phyloP scores from a whole-genome alignment of 352 stramenopile genomes.

The Phytopythium boreale region DNA sequence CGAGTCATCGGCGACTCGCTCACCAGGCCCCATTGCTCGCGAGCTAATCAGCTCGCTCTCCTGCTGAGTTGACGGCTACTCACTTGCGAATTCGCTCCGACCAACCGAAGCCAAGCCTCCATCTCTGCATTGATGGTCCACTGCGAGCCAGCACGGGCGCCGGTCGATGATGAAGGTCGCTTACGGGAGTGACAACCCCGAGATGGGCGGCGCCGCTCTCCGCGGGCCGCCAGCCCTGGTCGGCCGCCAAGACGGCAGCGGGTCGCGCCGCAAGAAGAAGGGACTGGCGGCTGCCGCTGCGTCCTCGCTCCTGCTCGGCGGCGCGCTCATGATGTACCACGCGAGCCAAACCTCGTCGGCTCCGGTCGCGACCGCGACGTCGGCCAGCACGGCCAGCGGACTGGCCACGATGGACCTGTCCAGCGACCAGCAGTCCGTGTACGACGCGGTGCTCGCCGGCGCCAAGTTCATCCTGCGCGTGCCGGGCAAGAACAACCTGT shows the following conservation, averaged over 20 bases:
- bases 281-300: neutral
- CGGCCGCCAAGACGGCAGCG: neutral
- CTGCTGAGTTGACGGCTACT: too few species aligned
- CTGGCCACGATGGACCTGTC: neutral
- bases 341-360: neutral
- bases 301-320: conserved; percentile 3
- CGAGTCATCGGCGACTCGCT: too few species aligned
- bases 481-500: conserved; percentile 23
- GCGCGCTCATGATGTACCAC: neutral
- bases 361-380: neutral
- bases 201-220: neutral
- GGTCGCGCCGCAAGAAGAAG: neutral
- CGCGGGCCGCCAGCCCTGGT: neutral
- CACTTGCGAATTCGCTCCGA: neutral
- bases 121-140: too few species aligned
- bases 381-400: neutral
- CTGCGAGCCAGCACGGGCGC: too few species aligned
- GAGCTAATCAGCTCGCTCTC: too few species aligned
- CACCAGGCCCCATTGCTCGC: too few species aligned
- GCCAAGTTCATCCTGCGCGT: conserved; percentile 24
- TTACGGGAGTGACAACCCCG: conserved; percentile 12
- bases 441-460: conserved; percentile 9
- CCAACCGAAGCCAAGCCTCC: neutral
- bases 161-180: conserved; percentile 18
- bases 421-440: conserved; percentile 18